Evolutionary conservation across 2,329 filamentous ascomycete genomes (phyloP), one percentile per base, ranked within the genome.

Genomic region (Sporothrix inflata): DNA sequence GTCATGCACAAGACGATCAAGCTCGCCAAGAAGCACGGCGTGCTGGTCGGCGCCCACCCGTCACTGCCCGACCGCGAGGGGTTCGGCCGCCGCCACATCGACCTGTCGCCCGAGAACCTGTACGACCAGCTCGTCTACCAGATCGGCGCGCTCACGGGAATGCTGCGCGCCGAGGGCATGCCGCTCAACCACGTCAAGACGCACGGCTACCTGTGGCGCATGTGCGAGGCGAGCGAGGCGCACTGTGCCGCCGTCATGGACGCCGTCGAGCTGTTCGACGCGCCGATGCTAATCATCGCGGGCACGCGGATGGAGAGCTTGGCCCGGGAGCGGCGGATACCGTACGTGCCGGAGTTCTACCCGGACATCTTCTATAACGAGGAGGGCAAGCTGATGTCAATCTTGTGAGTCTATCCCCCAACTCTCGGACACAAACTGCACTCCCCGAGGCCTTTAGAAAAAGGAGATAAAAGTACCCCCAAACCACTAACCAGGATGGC

Each of bases 41-140:
- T 91, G 73, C 83, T 82, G 67, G 81, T 87, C 6, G 89, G 89
- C 8, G 90, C 90, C 0, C 89, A 92, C 75, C 89, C 89, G 0
- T 88, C 89, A 1, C 81, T 91, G 0, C 88, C 87, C n/a, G 89
- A 91, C 77, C 83, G 90, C 27, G 84, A 88, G 79, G 89, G 89
- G 9, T 91, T 91, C 75, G 89, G 89, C 2, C 82, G 89, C 1
- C 84, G 89, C 21, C 85, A 88, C 74, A 90, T 91, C 78, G 85
- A 87, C 60, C 83, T 91, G 76, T 80, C 83, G 0, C 83, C 86
- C 0, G 85, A 86, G 21, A 88, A 90, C 75, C 81, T 88, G 73
- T 87, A 86, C 1, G 86, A 87, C 8, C 85, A 87, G 74, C 83
- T 87, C 0, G 79, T 89, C 42, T 91, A 91, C 78, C 89, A 91